Evolutionary conservation across 2,329 filamentous ascomycete species (phyloP).

Genomic region (Paracamarosporium sp.): DNA sequence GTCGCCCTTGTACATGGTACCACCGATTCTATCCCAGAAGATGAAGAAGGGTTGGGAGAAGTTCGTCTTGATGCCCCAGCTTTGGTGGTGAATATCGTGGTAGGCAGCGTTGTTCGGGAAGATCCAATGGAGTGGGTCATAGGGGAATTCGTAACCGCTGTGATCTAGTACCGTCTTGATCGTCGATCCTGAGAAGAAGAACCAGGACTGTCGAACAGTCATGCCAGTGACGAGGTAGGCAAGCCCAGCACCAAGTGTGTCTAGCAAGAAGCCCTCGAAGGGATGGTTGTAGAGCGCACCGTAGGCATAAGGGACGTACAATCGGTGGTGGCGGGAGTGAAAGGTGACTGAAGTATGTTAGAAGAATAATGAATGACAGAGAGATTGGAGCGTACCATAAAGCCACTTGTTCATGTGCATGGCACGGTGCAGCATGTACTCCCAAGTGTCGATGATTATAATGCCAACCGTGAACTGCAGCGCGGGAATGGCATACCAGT

Average conservation of each 20-base stretch:
- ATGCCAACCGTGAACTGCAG: conserved; percentile 80
- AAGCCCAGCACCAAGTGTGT: conserved; percentile 85
- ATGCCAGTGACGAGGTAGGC: conserved; percentile 83
- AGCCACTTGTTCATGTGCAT: conserved; percentile 99
- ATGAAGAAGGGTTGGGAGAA: conserved; percentile 93
- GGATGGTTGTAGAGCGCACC: conserved; percentile 97
- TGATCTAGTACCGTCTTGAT: conserved; percentile 98
- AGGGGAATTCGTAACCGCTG: conserved; percentile 94
- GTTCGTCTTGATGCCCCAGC: conserved; percentile 98
- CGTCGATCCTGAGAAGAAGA: conserved; percentile 86
- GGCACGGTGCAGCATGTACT: conserved; percentile 93
- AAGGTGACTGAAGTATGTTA: conserved; percentile 69
- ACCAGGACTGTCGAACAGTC: conserved; percentile 85
- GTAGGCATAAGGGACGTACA: conserved; percentile 97
- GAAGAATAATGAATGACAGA: background rate
- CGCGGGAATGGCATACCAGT: conserved; percentile 77
- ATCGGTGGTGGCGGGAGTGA: conserved; percentile 92
- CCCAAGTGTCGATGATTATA: conserved; percentile 89
- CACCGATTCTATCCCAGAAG: conserved; percentile 86
- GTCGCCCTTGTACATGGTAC: conserved; percentile 79
- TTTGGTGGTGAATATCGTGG: conserved; percentile 98
- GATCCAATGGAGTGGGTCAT: conserved; percentile 89
- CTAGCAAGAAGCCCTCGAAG: conserved; percentile 89
- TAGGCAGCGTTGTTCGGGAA: conserved; percentile 96
- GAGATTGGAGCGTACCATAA: conserved; percentile 71